Evolutionary conservation across 163 green algal genomes (phyloP), one percentile per base, ranked within the genome.

Genomic region (Smithsoniella earleae): DNA sequence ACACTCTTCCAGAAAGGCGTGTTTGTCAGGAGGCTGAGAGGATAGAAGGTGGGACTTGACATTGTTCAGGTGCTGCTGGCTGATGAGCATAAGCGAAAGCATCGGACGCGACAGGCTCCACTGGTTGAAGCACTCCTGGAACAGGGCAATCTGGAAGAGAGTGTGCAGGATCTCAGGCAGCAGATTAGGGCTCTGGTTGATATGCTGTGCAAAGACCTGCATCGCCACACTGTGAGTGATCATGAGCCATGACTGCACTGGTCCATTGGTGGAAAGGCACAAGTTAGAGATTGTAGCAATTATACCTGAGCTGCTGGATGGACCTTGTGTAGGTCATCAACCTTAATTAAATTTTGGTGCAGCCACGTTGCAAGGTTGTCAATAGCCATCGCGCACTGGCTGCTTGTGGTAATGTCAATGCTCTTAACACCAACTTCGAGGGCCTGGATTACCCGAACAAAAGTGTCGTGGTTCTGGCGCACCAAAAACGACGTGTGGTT

Each of bases 71-170:
- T 91, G 81, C 72, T 83, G 77, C 75, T 96, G 89, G 77, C 91
- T 96, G 66, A 98, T 82, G 1, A 99, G 85, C 77, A 98, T 97
- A 30, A 99, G 87, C 62, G 78, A 86, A 13, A 99, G 89, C 88
- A 98, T 97, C 49, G 94, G 94, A 33, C 94, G 80, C 58, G 78
- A 90, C 5, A 99, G 84, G 63, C 83, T 93, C 94, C 94, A 98
- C 85, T 97, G 89, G 80, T 98, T 98, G 78, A 83, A 84, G 82
- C 89, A 96, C 79, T 99, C 94, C 83, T 98, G 92, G 80, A 99
- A 99, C 45, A 99, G 79, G 18, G 96, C 89, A n/a, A 98, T 89
- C 79, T 99, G 92, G 81, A 98, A 96, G 74, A 99, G 83, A 1
- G 87, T 89, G 28, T 83, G 62, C 10, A 87, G 78, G 33, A 84